Conservation (phyloP, 306 rosid species). For the Senna siamea region DNA sequence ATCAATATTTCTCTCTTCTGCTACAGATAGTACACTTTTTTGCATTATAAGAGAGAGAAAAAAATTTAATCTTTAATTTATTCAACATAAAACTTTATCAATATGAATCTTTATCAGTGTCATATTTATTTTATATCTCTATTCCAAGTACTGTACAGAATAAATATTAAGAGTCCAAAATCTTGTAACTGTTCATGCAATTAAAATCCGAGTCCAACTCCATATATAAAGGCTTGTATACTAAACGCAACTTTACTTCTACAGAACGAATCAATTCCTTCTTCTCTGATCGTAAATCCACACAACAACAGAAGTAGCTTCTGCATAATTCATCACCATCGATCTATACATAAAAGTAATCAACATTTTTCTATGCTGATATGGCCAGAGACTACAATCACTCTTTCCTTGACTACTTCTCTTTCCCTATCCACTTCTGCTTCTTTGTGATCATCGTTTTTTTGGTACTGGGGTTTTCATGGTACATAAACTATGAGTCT, state of each 20-base stretch:
- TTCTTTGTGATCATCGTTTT: conserved; percentile 57
- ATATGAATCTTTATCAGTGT: too few species aligned
- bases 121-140: too few species aligned
- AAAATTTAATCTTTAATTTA: too few species aligned
- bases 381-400: conserved; percentile 53
- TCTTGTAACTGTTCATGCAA: too few species aligned
- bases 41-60: too few species aligned
- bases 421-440: conserved; percentile 66
- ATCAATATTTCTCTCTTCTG: too few species aligned
- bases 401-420: conserved; percentile 54
- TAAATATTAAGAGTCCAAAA: too few species aligned
- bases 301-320: conserved; percentile 2
- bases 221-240: conserved; percentile 39
- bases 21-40: too few species aligned
- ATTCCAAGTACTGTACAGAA: too few species aligned
- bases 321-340: background rate
- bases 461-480: conserved; percentile 59
- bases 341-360: too few species aligned
- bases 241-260: background rate
- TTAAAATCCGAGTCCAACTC: background rate
- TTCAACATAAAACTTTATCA: too few species aligned
- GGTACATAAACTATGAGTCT: conserved; percentile 79
- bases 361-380: too few species aligned
- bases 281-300: conserved; percentile 8
- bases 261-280: conserved; percentile 31